A percentile compares a stretch with the other conserved stretches of the same genome.
These are phyloP conservation scores for Hypoxylon sp. DNA, from an alignment of 2,329 filamentous ascomycete genomes.

Conservation along the genomic window DNA sequence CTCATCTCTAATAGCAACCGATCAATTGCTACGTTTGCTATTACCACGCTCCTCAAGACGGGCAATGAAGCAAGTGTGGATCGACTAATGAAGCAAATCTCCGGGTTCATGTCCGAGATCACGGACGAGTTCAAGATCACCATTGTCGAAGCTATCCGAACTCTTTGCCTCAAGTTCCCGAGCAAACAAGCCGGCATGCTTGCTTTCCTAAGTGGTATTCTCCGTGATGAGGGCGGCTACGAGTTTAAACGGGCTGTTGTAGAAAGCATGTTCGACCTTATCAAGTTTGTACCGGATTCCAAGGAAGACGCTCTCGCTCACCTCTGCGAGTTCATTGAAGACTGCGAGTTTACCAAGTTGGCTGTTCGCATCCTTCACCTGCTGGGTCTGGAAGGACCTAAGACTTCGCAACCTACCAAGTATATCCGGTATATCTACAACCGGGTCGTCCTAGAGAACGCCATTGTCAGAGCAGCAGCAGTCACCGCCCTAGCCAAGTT, in stretches of 20 bases:
- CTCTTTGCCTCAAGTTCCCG: slow-evolving; percentile 96
- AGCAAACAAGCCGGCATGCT: slow-evolving; percentile 99
- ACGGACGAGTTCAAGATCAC: slow-evolving; percentile 99
- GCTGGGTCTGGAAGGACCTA: slow-evolving; percentile 93
- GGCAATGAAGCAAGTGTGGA: slow-evolving; percentile 98
- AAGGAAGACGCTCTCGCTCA: slow-evolving; percentile 89
- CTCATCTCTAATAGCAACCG: slow-evolving; percentile 97
- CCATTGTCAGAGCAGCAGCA: slow-evolving; percentile 92
- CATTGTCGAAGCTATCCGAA: slow-evolving; percentile 98
- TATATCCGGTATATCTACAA: slow-evolving; percentile 99
- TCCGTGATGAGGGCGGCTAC: slow-evolving; percentile 96
- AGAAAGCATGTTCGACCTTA: slow-evolving; percentile 99
- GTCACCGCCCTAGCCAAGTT: slow-evolving; percentile 98
- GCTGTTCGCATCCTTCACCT: slow-evolving; percentile 95
- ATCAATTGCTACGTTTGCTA: slow-evolving; percentile 97
- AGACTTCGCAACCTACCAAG: slow-evolving; percentile 95
- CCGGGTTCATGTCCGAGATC: slow-evolving; percentile 98
- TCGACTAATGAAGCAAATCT: slow-evolving; percentile 98
- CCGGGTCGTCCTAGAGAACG: slow-evolving; percentile 95
- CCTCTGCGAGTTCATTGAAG: slow-evolving; percentile 98
- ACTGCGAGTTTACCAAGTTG: slow-evolving; percentile 98
- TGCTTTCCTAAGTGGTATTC: slow-evolving; percentile 94
- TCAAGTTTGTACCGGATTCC: slow-evolving; percentile 96
- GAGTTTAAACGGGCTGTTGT: slow-evolving; percentile 98
- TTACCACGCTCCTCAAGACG: slow-evolving; percentile 97